Percentiles rank a stretch among this genome's conserved stretches.
Conservation (phyloP, 2,329 filamentous ascomycete species). For the Xylariaceae sp. region DNA sequence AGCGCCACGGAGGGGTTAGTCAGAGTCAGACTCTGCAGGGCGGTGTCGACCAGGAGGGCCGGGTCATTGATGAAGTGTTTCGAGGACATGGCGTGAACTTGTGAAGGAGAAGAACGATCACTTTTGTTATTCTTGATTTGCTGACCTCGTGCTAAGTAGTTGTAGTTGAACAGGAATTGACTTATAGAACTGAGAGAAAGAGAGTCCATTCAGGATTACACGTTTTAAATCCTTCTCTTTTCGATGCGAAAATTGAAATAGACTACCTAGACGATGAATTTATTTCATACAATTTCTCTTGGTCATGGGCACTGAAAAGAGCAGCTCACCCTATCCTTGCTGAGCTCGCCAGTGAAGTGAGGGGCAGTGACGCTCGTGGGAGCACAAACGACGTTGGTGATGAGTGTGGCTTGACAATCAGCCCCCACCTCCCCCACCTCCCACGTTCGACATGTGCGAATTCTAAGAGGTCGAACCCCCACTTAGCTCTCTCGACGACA, state of each 20-base stretch:
- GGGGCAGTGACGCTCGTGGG: no score
- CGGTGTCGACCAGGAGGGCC: slow-evolving; percentile 68
- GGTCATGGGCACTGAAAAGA: no score
- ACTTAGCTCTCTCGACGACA: background rate
- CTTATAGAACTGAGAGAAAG: no score
- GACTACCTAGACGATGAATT: no score
- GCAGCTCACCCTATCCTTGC: no score
- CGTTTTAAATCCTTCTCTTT: no score
- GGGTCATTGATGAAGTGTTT: slow-evolving; percentile 92
- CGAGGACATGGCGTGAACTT: slow-evolving; percentile 40
- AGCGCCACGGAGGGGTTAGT: slow-evolving; percentile 81
- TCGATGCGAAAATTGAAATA: no score
- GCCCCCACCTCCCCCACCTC: background rate
- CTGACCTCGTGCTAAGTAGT: background rate
- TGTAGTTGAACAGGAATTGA: background rate
- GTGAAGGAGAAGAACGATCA: background rate
- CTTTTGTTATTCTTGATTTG: background rate
- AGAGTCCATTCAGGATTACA: no score
- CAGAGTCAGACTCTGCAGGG: slow-evolving; percentile 70
- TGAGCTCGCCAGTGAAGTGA: no score
- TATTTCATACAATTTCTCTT: no score
- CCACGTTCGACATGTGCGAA: background rate
- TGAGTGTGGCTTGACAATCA: background rate
- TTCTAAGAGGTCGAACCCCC: background rate
- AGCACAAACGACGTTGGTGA: no score